Base-by-base conservation (phyloP, 176 grass and related monocot genomes). In the Metroxylon sagu region DNA sequence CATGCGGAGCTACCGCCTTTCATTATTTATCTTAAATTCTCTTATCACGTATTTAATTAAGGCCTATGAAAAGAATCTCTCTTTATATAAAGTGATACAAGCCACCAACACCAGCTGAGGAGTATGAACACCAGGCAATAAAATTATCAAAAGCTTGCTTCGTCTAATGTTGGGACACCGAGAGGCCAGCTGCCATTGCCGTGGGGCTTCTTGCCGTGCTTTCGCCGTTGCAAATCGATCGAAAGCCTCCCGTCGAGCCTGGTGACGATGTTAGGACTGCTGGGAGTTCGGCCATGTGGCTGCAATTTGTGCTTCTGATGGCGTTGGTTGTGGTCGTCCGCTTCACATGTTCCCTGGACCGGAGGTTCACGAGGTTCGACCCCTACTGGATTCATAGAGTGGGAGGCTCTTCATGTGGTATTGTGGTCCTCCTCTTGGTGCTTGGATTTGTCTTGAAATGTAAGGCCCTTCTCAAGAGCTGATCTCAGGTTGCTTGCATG, bases 381-480 rank as follows among this genome's bases (percentile, higher is more conserved):
- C 87, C 93, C 14, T 92, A 92, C 76, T 98, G 87, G 93, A 98
- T 98, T 19, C 93, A 98, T 67, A 76, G 87, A 59, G 76, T 81
- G 6, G 82, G 84, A 73, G 93, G 93, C 3, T 98, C 87, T 17
- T 98, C 93, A 4, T 80, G 76, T 64, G 87, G 93, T 30, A 83
- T 98, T 72, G 64, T 98, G 18, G 74, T 70, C 50, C 82, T 66
- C 73, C 93, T 98, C 35, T 25, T 98, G 52, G 70, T 98, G n/a
- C 84, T 98, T 63, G 87, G 93, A 53, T 88, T 98, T 73, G 93
- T 98, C 7, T 75, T 98, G 62, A 98, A 80, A 80, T 98, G 84
- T 59, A 98, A 98, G 67, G 83, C 92, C 4, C 85, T 71, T 61
- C 49, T 79, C 49, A 75, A 68, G n/a, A 66, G 67, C 51, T 49